Conservation (phyloP, 2,329 filamentous ascomycete genomes). For the Diaporthe ilicicola region DNA sequence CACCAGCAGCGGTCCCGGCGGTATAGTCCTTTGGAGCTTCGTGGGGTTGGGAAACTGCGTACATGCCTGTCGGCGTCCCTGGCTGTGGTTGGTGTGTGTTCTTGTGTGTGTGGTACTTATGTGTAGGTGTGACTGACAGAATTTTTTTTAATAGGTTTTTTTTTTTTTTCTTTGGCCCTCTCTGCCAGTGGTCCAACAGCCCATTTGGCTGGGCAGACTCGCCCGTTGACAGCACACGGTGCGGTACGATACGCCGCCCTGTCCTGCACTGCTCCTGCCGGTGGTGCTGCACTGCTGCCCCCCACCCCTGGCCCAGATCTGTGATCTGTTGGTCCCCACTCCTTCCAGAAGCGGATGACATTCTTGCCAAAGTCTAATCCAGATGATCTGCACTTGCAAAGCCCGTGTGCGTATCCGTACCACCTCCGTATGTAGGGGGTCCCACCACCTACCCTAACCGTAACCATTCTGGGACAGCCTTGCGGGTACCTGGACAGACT, state of each 20-base stretch:
- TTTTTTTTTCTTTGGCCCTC: neutral
- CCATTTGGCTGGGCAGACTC: neutral
- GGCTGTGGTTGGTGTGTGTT: neutral
- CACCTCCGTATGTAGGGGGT: neutral
- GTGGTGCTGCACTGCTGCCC: neutral
- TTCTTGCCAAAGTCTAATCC: conserved; percentile 22
- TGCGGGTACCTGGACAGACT: conserved; percentile 2
- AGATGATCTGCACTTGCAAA: conserved; percentile 21
- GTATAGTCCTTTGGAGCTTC: no score
- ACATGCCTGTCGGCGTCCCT: neutral
- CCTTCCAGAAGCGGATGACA: conserved; percentile 25
- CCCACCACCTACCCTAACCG: neutral
- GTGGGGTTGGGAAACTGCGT: neutral
- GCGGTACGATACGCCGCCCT: neutral
- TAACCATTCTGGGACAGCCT: conserved; percentile 3
- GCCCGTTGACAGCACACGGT: neutral
- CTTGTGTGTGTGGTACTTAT: neutral
- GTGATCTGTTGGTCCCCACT: conserved; percentile 23
- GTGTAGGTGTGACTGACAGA: neutral
- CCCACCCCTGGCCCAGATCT: conserved; percentile 19
- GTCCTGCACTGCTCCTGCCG: neutral
- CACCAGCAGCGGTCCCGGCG: no score
- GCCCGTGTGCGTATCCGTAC: conserved; percentile 20
- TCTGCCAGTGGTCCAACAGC: neutral
- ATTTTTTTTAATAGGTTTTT: neutral